These are phyloP conservation scores for Penicillium malachiteum DNA, from an alignment of 495 filamentous ascomycete species.

Conservation along the genomic window DNA sequence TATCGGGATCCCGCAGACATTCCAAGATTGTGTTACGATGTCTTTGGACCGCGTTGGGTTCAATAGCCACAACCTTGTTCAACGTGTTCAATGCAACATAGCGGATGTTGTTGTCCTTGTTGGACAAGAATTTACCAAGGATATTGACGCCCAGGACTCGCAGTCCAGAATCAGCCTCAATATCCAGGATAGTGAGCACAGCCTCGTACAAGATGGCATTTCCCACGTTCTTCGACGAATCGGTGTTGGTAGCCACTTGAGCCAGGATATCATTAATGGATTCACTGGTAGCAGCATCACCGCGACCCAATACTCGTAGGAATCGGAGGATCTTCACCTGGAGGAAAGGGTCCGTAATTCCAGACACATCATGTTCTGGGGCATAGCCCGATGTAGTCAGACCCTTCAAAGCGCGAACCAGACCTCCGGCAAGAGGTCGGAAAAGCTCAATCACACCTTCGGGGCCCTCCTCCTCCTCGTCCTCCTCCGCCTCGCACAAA, in stretches of 20 bases:
- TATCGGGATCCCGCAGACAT: conserved; percentile 96
- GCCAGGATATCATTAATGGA: conserved; percentile 98
- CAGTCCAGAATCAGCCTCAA: conserved; percentile 92
- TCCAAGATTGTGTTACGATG: conserved; percentile 97
- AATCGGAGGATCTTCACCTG: conserved; percentile 93
- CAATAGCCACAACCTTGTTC: conserved; percentile 96
- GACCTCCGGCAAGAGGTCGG: conserved; percentile 69
- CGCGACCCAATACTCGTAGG: conserved; percentile 79
- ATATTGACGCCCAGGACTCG: conserved; percentile 97
- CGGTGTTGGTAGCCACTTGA: conserved; percentile 97
- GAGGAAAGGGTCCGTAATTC: conserved; percentile 97
- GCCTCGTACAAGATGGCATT: conserved; percentile 98
- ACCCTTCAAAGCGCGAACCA: conserved; percentile 89
- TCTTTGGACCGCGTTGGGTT: conserved; percentile 94
- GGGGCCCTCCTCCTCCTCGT: conserved; percentile 79
- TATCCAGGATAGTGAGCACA: conserved; percentile 94
- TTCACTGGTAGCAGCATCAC: conserved; percentile 86
- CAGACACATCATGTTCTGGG: conserved; percentile 95
- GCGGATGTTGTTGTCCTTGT: conserved; percentile 98
- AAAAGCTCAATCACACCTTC: conserved; percentile 86
- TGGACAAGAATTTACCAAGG: conserved; percentile 93
- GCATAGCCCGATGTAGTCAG: conserved; percentile 94
- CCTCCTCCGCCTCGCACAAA: conserved; percentile 90
- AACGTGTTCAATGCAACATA: conserved; percentile 97
- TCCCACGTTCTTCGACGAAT: conserved; percentile 96